Conservation (phyloP, 176 grass and related monocot species). For the Canna indica region DNA sequence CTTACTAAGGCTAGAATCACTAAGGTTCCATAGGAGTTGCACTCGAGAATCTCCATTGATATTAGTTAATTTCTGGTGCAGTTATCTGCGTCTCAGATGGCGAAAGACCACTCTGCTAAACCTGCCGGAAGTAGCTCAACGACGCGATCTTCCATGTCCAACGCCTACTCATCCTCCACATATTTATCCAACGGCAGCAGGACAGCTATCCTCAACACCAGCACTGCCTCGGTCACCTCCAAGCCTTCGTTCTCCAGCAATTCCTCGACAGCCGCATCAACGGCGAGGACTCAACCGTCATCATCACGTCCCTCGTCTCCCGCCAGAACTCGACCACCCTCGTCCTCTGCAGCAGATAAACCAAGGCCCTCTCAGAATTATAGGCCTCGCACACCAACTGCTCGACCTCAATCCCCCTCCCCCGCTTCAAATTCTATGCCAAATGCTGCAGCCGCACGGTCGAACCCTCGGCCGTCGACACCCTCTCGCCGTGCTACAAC, state of each 20-base stretch:
- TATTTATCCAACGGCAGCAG: not conserved
- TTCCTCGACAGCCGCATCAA: not conserved
- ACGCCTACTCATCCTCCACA: not conserved
- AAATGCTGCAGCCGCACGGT: not conserved
- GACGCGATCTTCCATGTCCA: not conserved
- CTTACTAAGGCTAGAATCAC: no score
- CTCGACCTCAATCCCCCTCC: not conserved
- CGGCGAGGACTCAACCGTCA: not conserved
- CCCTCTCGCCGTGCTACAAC: conserved; percentile 3
- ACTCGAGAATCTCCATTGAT: no score
- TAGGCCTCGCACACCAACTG: not conserved
- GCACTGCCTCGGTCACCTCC: conserved; percentile 20
- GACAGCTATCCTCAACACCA: conserved; percentile 16
- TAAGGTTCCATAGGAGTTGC: no score
- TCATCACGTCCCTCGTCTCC: not conserved
- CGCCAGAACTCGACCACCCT: not conserved
- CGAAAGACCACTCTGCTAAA: not conserved
- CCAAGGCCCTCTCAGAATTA: not conserved
- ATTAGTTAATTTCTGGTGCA: not conserved
- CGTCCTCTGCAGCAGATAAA: not conserved
- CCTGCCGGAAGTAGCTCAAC: not conserved
- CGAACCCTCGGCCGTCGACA: conserved; percentile 14
- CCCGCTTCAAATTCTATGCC: not conserved
- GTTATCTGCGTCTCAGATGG: conserved; percentile 6
- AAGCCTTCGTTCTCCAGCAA: not conserved